Conservation (phyloP, 2,329 filamentous ascomycete species). For the Thermoascus crustaceus region DNA sequence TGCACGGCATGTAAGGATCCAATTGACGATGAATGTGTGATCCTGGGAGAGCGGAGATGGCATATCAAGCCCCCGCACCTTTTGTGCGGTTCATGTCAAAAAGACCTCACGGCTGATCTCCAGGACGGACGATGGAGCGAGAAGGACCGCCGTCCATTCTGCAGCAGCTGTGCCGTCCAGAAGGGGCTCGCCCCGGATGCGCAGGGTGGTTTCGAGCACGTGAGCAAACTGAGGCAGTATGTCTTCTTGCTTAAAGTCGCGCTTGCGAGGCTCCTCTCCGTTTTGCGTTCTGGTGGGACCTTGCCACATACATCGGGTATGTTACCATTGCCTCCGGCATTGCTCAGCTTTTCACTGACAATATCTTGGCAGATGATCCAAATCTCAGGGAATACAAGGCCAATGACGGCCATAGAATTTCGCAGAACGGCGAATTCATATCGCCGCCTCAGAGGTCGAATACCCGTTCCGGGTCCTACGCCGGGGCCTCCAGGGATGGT, state of each 20-base stretch:
- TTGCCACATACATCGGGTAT: conserved; percentile 62
- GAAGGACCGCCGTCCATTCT: conserved; percentile 61
- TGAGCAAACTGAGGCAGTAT: conserved; percentile 88
- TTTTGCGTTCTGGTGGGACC: conserved; percentile 73
- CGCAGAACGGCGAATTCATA: conserved; percentile 37
- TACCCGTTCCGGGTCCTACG: conserved; percentile 65
- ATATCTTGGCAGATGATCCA: conserved; percentile 52
- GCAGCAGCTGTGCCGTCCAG: conserved; percentile 53
- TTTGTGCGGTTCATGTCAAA: conserved; percentile 59
- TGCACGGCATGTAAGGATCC: conserved; percentile 74
- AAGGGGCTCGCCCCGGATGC: conserved; percentile 47
- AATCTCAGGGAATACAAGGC: conserved; percentile 60
- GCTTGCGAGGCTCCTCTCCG: conserved; percentile 78
- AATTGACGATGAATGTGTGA: conserved; percentile 89
- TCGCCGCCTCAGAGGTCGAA: conserved; percentile 53
- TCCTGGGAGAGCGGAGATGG: conserved; percentile 67
- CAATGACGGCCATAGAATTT: conserved; percentile 53
- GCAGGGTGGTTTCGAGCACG: conserved; percentile 58
- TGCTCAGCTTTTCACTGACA: conserved; percentile 5
- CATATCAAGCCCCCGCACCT: conserved; percentile 66
- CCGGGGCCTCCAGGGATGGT: conserved; percentile 52
- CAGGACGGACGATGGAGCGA: conserved; percentile 64
- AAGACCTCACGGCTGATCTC: conserved; percentile 61
- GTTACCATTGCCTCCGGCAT: conserved; percentile 13
- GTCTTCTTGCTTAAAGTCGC: conserved; percentile 88